These are phyloP conservation scores for Lactarius sp. DNA, from an alignment of 768 basidiomycete species.

Conservation along the genomic window DNA sequence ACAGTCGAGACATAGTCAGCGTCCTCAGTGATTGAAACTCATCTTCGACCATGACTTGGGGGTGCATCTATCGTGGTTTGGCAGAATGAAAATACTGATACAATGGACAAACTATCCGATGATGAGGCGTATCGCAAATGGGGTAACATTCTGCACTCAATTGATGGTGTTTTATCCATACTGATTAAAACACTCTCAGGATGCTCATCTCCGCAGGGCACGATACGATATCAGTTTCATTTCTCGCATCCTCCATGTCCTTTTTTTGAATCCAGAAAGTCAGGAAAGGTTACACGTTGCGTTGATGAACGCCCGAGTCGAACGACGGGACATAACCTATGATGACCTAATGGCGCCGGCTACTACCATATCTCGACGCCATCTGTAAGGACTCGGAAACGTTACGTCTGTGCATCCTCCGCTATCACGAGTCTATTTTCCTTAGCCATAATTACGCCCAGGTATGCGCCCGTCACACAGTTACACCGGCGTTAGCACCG, in stretches of 20 bases:
- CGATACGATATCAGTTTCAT: conserved; percentile 25
- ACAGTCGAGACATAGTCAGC: conserved; percentile 21
- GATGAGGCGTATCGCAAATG: conserved; percentile 31
- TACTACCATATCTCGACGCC: conserved; percentile 39
- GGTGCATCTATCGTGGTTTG: conserved; percentile 21
- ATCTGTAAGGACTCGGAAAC: conserved; percentile 32
- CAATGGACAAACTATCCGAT: conserved; percentile 28
- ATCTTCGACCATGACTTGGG: neutral
- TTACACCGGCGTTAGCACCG: conserved; percentile 21
- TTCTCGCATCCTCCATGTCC: conserved; percentile 25
- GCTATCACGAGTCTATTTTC: neutral
- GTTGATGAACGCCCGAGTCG: conserved; percentile 17
- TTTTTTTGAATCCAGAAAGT: conserved; percentile 21
- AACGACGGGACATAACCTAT: conserved; percentile 28
- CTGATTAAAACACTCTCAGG: conserved; percentile 10
- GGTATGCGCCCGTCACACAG: conserved; percentile 20
- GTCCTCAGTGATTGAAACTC: conserved; percentile 9
- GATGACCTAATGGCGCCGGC: conserved; percentile 32
- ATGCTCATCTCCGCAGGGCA: conserved; percentile 27
- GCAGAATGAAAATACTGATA: conserved; percentile 25
- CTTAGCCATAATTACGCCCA: neutral
- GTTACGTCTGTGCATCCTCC: conserved; percentile 27
- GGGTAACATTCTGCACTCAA: conserved; percentile 19
- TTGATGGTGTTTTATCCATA: neutral
- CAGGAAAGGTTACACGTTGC: conserved; percentile 24